A percentile compares a stretch with the other conserved stretches of the same genome.
Conservation (phyloP, 768 basidiomycete species). For the Coprinopsis sp. region DNA sequence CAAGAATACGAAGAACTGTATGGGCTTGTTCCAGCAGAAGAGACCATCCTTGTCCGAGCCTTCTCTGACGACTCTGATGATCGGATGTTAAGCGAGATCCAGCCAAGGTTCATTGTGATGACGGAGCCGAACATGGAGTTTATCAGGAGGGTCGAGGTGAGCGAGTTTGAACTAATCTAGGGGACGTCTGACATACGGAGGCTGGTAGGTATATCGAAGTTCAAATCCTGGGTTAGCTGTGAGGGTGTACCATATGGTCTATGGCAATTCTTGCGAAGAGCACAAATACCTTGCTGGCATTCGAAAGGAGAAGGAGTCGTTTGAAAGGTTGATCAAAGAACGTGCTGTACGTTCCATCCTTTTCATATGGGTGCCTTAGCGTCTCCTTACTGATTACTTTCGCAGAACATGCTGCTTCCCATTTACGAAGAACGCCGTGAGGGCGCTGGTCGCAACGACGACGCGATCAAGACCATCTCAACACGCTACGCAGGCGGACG, state of each 20-base stretch:
- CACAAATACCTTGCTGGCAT: slow-evolving; percentile 90
- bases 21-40: slow-evolving; percentile 71
- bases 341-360: slow-evolving; percentile 58
- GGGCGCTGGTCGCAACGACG: slow-evolving; percentile 40
- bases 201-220: slow-evolving; percentile 73
- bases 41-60: slow-evolving; percentile 80
- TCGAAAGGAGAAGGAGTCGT: slow-evolving; percentile 88
- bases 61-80: slow-evolving; percentile 95
- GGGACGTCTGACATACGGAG: neutral
- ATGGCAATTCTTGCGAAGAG: slow-evolving; percentile 89
- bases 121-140: slow-evolving; percentile 94
- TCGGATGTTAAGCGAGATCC: slow-evolving; percentile 75
- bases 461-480: slow-evolving; percentile 76
- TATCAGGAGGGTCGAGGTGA: slow-evolving; percentile 84
- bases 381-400: neutral
- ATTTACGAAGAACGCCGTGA: slow-evolving; percentile 60
- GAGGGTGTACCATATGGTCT: slow-evolving; percentile 94
- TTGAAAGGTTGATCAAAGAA: slow-evolving; percentile 89
- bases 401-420: slow-evolving; percentile 84
- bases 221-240: slow-evolving; percentile 79
- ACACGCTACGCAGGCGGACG: slow-evolving; percentile 84
- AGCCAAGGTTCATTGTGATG: slow-evolving; percentile 92
- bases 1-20: slow-evolving; percentile 73
- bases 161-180: slow-evolving; percentile 13
- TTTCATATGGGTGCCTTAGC: neutral